phyloP scores from a whole-genome alignment of 169 alveolate species.

The Haemoproteus tartakovskyi region DNA sequence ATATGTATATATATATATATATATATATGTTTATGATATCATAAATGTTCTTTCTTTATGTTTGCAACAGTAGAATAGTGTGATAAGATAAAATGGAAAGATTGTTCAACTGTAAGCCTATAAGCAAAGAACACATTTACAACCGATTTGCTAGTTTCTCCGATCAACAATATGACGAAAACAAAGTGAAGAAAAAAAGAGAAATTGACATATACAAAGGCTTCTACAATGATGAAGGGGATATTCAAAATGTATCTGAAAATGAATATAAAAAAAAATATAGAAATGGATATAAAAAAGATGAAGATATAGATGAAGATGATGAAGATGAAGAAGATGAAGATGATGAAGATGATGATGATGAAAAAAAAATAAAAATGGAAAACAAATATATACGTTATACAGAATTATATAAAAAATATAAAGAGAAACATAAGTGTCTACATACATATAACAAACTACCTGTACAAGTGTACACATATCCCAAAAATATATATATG shows the following conservation, averaged over 20 bases:
- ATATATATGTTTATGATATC: not conserved
- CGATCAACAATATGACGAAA: too few relatives aligned
- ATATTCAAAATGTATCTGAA: too few relatives aligned
- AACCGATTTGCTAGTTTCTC: too few relatives aligned
- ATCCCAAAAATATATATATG: slow-evolving; percentile 9
- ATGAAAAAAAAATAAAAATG: not conserved
- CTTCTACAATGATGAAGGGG: too few relatives aligned
- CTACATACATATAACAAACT: slow-evolving; percentile 13
- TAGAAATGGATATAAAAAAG: not conserved
- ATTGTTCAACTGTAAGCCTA: too few relatives aligned
- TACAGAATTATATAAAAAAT: slow-evolving; percentile 31
- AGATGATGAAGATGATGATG: not conserved
- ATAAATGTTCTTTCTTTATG: not conserved
- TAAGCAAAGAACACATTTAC: too few relatives aligned
- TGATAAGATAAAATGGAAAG: too few relatives aligned
- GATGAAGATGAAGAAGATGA: not conserved
- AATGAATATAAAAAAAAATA: too few relatives aligned
- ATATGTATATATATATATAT: not conserved
- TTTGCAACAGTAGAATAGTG: too few relatives aligned
- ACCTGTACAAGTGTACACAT: slow-evolving; percentile 48
- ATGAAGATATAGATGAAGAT: not conserved
- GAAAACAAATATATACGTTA: slow-evolving; percentile 6
- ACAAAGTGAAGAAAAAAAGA: too few relatives aligned
- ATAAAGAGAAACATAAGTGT: slow-evolving; percentile 15
- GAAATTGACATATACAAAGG: too few relatives aligned